These are phyloP conservation scores for Nicotiana attenuata DNA, from an alignment of 257 asterid species.

Conservation along the genomic window DNA sequence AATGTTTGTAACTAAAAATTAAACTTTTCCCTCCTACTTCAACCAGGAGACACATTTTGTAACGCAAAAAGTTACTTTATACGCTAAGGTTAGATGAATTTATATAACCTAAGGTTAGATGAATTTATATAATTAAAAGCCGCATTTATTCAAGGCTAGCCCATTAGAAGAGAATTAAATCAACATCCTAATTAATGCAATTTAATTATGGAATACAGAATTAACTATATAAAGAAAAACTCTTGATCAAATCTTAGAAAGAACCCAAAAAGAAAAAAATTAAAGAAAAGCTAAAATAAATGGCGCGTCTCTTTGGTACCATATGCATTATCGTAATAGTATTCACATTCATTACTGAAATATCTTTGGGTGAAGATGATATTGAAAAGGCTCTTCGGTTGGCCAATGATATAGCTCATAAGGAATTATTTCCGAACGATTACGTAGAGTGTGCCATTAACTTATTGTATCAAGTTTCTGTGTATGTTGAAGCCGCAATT, in stretches of 20 bases:
- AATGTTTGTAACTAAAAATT: neutral
- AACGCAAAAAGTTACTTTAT: too few relatives aligned
- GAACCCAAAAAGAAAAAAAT: too few relatives aligned
- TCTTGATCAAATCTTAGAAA: neutral
- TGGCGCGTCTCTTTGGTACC: neutral
- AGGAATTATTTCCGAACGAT: neutral
- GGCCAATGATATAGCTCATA: neutral
- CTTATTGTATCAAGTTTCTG: neutral
- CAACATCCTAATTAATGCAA: neutral
- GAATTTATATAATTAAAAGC: too few relatives aligned
- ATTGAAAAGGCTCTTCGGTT: neutral
- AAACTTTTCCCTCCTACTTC: too few relatives aligned
- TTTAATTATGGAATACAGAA: neutral
- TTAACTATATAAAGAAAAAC: neutral
- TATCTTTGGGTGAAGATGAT: neutral
- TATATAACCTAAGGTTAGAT: too few relatives aligned
- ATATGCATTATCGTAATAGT: neutral
- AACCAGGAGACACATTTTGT: too few relatives aligned
- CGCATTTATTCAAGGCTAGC: neutral
- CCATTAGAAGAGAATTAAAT: neutral
- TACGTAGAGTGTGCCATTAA: neutral
- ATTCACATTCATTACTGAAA: neutral
- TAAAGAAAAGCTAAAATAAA: neutral
- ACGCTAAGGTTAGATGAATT: too few relatives aligned
- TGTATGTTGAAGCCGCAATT: neutral